Evolutionary conservation across 2,329 filamentous ascomycete species (phyloP).

Genomic region (Aureobasidium sp.): DNA sequence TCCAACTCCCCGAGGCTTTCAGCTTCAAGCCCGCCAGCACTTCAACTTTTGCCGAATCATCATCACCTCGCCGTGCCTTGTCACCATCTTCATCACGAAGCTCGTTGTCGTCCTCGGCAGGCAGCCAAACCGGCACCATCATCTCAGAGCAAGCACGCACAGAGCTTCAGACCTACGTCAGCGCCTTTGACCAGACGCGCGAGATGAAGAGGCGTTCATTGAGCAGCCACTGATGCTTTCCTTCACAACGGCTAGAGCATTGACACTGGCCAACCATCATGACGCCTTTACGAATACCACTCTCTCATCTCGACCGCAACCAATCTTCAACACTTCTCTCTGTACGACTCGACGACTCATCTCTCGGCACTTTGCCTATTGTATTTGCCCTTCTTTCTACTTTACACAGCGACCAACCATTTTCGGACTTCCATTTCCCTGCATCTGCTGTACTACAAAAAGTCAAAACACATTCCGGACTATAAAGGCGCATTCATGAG

Average conservation of each 20-base stretch:
- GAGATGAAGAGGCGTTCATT: constrained; percentile 41
- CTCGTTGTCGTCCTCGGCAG: constrained; percentile 70
- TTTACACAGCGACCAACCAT: constrained; percentile 5
- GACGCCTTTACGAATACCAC: constrained; percentile 5
- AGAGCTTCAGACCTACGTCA: constrained; percentile 79
- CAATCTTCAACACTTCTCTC: not conserved
- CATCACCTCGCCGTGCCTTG: constrained; percentile 27
- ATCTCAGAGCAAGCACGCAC: constrained; percentile 70
- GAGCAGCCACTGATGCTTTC: constrained; percentile 6
- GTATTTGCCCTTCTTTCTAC: not conserved
- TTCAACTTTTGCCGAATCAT: constrained; percentile 21
- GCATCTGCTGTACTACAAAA: constrained; percentile 13
- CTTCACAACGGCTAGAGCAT: constrained; percentile 13
- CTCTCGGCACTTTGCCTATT: not conserved
- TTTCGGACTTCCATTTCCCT: not conserved
- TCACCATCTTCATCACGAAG: constrained; percentile 69
- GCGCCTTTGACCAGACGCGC: constrained; percentile 79
- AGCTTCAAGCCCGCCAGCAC: constrained; percentile 34
- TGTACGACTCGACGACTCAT: constrained; percentile 12
- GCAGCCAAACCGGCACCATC: constrained; percentile 34
- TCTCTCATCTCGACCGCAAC: constrained; percentile 7
- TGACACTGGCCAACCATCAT: not conserved
- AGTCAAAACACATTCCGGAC: not conserved
- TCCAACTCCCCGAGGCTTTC: constrained; percentile 58
- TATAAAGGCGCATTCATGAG: constrained; percentile 9